Percentiles rank a stretch among this genome's conserved stretches.
These are phyloP conservation scores for Vigna mungo DNA, from an alignment of 306 rosid species.

Conservation along the genomic window DNA sequence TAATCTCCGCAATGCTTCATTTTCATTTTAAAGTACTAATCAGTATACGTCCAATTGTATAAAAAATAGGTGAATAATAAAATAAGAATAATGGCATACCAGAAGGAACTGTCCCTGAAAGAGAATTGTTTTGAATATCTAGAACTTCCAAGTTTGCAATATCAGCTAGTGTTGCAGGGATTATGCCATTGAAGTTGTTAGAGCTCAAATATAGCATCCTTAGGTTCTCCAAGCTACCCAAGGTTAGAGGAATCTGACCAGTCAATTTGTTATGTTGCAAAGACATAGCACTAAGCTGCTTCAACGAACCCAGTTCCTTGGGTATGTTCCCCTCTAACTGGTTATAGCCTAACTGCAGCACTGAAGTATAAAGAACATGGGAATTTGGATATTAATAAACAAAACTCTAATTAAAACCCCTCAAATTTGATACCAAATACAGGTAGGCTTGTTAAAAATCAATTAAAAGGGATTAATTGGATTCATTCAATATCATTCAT, in stretches of 20 bases:
- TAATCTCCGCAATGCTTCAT: conserved; percentile 63
- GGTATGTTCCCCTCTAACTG: conserved; percentile 75
- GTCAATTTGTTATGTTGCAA: conserved; percentile 65
- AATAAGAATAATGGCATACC: conserved; percentile 56
- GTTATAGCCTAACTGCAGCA: conserved; percentile 80
- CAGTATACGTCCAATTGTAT: conserved; percentile 35
- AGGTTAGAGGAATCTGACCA: conserved; percentile 65
- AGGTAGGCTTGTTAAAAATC: background rate
- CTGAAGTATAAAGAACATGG: conserved; percentile 43
- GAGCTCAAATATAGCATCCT: conserved; percentile 75
- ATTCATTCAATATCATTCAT: background rate
- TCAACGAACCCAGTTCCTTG: conserved; percentile 58
- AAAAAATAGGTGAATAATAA: background rate
- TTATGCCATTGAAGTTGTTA: conserved; percentile 60
- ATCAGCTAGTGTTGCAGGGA: conserved; percentile 62
- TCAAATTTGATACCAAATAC: background rate
- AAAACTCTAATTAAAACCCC: conserved; percentile 16
- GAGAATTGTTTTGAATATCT: conserved; percentile 73
- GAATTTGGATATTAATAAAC: conserved; percentile 38
- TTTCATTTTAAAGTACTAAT: conserved; percentile 40
- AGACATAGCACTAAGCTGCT: conserved; percentile 62
- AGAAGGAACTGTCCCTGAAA: conserved; percentile 68
- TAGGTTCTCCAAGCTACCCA: conserved; percentile 61
- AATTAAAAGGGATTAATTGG: conserved; percentile 3
- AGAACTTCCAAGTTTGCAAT: conserved; percentile 57